A percentile compares a stretch with the other conserved stretches of the same genome.
Conservation (phyloP, 2,329 filamentous ascomycete genomes). For the Trichoderma sp. region DNA sequence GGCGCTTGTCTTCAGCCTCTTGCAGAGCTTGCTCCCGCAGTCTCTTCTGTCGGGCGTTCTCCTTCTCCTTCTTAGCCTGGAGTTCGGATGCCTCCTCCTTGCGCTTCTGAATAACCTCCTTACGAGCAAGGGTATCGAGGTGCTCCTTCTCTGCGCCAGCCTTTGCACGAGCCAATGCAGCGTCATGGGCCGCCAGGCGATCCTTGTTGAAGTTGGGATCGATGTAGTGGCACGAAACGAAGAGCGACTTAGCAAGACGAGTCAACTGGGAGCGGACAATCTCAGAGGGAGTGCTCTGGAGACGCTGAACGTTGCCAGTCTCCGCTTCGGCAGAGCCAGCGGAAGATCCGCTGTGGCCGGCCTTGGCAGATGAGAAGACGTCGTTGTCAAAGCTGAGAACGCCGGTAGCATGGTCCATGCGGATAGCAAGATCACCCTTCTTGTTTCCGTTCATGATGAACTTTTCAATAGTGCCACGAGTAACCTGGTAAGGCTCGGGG, state of each 20-base stretch:
- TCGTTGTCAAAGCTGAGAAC: conserved; percentile 97
- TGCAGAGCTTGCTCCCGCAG: conserved; percentile 83
- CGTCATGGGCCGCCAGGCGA: conserved; percentile 73
- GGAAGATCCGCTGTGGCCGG: conserved; percentile 77
- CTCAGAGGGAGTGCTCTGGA: conserved; percentile 96
- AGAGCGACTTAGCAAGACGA: conserved; percentile 85
- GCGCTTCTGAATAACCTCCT: conserved; percentile 91
- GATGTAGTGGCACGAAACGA: conserved; percentile 92
- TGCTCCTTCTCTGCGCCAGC: conserved; percentile 92
- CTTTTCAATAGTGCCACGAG: conserved; percentile 89
- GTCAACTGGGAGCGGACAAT: conserved; percentile 95
- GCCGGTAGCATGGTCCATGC: conserved; percentile 91
- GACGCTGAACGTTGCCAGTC: conserved; percentile 79
- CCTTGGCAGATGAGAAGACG: conserved; percentile 96
- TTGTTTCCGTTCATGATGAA: conserved; percentile 99
- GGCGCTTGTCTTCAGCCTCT: conserved; percentile 83
- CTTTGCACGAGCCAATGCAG: conserved; percentile 76
- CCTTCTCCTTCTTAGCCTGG: conserved; percentile 83
- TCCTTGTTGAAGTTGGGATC: conserved; percentile 85
- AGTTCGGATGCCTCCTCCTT: conserved; percentile 93
- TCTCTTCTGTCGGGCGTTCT: conserved; percentile 85
- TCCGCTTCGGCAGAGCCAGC: conserved; percentile 87
- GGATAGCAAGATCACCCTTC: conserved; percentile 96
- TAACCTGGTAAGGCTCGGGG: conserved; percentile 94
- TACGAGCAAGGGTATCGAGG: conserved; percentile 76